Base-by-base conservation (phyloP, 192 early-diverging fungal species). In the Phycomyces nitens region DNA sequence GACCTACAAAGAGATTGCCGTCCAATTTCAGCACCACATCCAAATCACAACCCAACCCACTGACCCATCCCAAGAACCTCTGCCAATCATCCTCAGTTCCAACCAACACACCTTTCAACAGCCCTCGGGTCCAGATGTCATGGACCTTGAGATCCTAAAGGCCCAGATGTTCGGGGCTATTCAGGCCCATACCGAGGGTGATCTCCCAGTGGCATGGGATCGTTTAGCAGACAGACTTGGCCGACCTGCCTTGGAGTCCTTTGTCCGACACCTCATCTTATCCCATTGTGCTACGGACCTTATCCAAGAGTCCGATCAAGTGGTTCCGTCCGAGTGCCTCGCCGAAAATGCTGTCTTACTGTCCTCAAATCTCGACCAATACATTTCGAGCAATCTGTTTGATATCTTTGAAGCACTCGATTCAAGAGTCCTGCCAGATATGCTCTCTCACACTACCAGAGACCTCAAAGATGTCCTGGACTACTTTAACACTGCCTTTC, bases 81-180 rank as follows among this genome's bases (percentile, higher is more conserved):
- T 54, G 39, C 27, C 52, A 15, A 23, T 54, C 38, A 53, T 51
- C 52, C 50, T 42, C 51, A 27, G 18, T 8, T 39, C 47, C 43
- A 27, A 55, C 24, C 49, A 52, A 21, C 29, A 65, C 20, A 39
- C 42, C 16, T 21, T 47, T 8, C 40, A 51, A 22, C 53, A 56
- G 41, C 15, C 22, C 23, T 27, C 53, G 15, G 15, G 38, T n/a
- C 20, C 39, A 1, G 60, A 62, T n/a, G 55, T 55, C n/a, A 69
- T 69, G 68, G 68, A 69, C 44, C 15, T 62, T 50, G 60, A 63
- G 34, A 63, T 69, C 16, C 38, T 69, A 16, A 62, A 57, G 23
- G 61, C 68, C 14, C 68, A 69, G 49, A 69, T 69, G 20, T 62
- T 44, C 26, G 68, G 53, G 16, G 68, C 68, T 40, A 57, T 69